Conservation (phyloP, 2,329 filamentous ascomycete genomes). For the Chrysoporthe deuterocubensis region DNA sequence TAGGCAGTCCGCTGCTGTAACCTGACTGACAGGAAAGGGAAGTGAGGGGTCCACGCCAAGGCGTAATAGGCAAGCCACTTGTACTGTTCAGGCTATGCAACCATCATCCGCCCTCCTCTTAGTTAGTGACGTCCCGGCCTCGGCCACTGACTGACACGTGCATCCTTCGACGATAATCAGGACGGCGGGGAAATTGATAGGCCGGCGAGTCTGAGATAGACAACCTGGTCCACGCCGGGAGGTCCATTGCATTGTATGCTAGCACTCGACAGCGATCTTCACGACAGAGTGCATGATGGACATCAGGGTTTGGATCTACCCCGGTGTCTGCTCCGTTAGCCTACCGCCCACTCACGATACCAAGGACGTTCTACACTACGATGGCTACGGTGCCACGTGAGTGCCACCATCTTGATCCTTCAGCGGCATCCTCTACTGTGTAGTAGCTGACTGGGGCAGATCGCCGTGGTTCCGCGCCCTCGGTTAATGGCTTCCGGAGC, state of each 20-base stretch:
- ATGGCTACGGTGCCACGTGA: background rate
- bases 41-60: conserved; percentile 18
- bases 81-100: background rate
- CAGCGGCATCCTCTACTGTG: background rate
- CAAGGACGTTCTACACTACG: background rate
- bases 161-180: background rate
- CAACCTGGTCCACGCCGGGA: background rate
- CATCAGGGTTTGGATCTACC: background rate
- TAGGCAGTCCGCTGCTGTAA: conserved; percentile 7
- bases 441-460: background rate
- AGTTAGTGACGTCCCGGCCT: background rate
- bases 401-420: background rate
- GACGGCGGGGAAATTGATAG: background rate
- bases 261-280: background rate
- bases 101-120: background rate
- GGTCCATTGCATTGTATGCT: background rate
- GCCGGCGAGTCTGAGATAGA: background rate
- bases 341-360: background rate
- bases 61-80: conserved; percentile 18
- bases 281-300: background rate
- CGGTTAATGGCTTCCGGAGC: background rate
- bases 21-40: conserved; percentile 11
- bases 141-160: background rate
- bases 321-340: conserved; percentile 3
- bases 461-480: background rate